Base-by-base conservation (phyloP, 768 basidiomycete species). In the Leccinum rimulosum region DNA sequence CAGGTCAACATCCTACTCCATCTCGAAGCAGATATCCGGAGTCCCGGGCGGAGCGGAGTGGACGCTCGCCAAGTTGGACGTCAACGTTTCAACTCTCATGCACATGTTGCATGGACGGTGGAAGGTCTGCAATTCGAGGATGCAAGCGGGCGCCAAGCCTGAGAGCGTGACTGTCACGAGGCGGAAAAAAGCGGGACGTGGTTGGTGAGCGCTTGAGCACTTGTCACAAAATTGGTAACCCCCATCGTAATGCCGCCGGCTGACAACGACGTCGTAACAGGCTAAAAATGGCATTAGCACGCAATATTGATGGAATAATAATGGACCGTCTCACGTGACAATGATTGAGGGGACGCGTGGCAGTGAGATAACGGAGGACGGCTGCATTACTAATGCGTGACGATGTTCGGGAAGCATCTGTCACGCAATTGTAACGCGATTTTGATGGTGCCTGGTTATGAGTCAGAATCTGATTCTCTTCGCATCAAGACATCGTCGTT, bases 211-310 rank as follows among this genome's bases (percentile, higher is more conserved):
- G 7, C 22, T 31, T 31, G 30, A 31, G 30, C 10, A 31, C 36
- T 15, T 82, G 40, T 43, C 40, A n/a, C n/a, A 43, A 43, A n/a
- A 17, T 43, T 17, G 15, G n/a, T 43, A 17, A 43, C 40, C 40
- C 40, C 40, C 38, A 40, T 40, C 6, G 12, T 40, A 40, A 40
- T 17, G 38, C 38, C 17, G 38, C 38, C 6, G 38, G 38, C 38
- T 40, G 14, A 40, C 12, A 9, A 40, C 8, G n/a, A 10, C n/a
- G 7, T n/a, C 17, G n/a, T 40, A 17, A 40, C 40, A n/a, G 40
- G 17, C 40, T 43, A 5, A 43, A 43, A 43, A 43, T 17, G 40
- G 15, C 8, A 14, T 43, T 17, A 43, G n/a, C 40, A 43, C 9
- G n/a, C n/a, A n/a, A 43, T 43, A 43, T 8, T 43, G 9, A 43